Evolutionary conservation across 2,329 filamentous ascomycete genomes (phyloP), one percentile per base, ranked within the genome.

Genomic region (Pseudogymnoascus sp.): DNA sequence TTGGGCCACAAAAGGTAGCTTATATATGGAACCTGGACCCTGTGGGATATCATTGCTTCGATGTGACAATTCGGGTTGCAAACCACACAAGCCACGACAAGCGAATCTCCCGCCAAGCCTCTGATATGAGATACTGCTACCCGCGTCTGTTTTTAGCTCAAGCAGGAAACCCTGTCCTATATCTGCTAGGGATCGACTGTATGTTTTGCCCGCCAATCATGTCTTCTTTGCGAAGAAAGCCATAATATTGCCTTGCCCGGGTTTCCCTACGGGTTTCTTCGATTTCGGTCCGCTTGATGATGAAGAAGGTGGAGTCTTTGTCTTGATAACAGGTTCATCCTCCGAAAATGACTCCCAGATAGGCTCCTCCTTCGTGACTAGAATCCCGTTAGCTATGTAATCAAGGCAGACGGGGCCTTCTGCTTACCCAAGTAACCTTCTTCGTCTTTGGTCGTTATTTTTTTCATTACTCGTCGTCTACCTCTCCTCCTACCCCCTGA

Each of bases 281-380:
- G 79, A 74, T 64, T 81, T 78, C 11, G 81, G 80, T 21, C 77
- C 74, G 6, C 78, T 75, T 1, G 77, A 78, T 62, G 73, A 73
- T 68, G 50, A 68, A 65, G 53, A 70, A 63, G 61, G 68, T 70
- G 53, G 68, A 61, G 75, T 67, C 65, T 85, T 87, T 6, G 78
- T 71, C 71, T 84, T 86, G 7, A 77, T 75, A 33, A 80, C 80
- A 21, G 86, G 83, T 68, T 96, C 92, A 67, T 96, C 92, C 73
- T 97, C 93, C 0, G 91, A 96, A 77, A 96, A 96, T 0, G 89
- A 93, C 74, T 97, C 93, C 93, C 93, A 97, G 0, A 82, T 88
- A 0, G 83, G 77, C 72, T 96, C 91, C 75, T 96, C 90, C 68
- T 88, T 88, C 1, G 92, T 96, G 33, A 96, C 93, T 95, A 69